Base-by-base conservation (phyloP, 768 basidiomycete species). In the Phlebiopsis flavidoalba region DNA sequence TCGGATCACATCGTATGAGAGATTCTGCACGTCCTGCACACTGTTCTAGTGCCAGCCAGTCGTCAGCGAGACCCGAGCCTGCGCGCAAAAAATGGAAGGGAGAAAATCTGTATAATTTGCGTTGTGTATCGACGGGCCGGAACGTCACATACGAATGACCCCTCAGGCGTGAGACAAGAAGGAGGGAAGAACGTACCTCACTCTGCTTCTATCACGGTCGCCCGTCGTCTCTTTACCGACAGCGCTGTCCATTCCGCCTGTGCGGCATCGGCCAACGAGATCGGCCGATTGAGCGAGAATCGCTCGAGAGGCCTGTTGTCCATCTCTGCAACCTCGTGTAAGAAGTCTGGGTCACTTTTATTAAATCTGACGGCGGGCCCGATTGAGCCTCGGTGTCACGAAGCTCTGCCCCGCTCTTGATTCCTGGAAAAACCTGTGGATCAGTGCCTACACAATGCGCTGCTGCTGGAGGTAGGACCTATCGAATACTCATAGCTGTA, bases 11-110 rank as follows among this genome's bases (percentile, higher is more conserved):
- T 78, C 72, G 48, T 76, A n/a, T 72, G 7, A 87, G 65, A 1
- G 74, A 61, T 74, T 58, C 51, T 75, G 76, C 21, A 90, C 66
- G 60, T 85, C 86, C 37, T 76, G 68, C 40, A 88, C 75, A 63
- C 88, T 89, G 65, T 62, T n/a, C 52, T 60, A 53, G 53, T 51
- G 52, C 14, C 52, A 19, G 19, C 50, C 2, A 53, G 50, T 31
- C 22, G 17, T 46, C 43, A 53, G 59, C 52, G 31, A 31, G 40
- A 11, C 37, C 17, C 14, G 40, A 37, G 24, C 40, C n/a, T 48
- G 26, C 40, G 40, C 40, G 40, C 40, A 43, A 43, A 43, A 43
- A 43, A 43, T 43, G 40, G 40, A 43, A 17, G 40, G 10, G 17
- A 43, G 17, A 43, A 3, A 2, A 43, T 12, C 11, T 19, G 15